Percentiles rank a stretch among this genome's conserved stretches.
phyloP scores from a whole-genome alignment of 768 basidiomycete species.

The Mycena belliarum region DNA sequence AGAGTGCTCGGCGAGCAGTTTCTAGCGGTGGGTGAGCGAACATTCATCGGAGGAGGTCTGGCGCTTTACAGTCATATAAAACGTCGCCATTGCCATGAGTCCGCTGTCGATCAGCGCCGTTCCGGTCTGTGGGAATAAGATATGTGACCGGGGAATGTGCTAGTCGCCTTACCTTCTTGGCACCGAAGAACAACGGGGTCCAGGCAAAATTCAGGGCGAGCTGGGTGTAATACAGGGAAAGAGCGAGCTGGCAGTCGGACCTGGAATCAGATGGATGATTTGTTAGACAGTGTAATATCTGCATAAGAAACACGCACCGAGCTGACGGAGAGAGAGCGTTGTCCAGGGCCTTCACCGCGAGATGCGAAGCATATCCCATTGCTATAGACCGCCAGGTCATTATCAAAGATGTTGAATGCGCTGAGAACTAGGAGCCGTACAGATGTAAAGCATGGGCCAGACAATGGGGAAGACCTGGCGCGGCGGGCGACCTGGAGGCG shows the following conservation, averaged over 20 bases:
- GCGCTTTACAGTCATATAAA: slow-evolving; percentile 61
- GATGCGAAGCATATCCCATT: slow-evolving; percentile 71
- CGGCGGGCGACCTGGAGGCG: slow-evolving; percentile 56
- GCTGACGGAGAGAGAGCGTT: slow-evolving; percentile 36
- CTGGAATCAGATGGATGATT: too few species aligned
- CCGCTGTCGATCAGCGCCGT: slow-evolving; percentile 56
- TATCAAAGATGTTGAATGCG: slow-evolving; percentile 4
- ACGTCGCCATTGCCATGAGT: slow-evolving; percentile 52
- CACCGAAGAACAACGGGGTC: slow-evolving; percentile 66
- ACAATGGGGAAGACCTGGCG: slow-evolving; percentile 58
- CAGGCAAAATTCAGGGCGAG: slow-evolving; percentile 59
- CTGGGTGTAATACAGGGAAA: slow-evolving; percentile 63
- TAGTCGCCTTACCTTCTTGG: slow-evolving; percentile 38
- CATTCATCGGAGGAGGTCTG: background rate
- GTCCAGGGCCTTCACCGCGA: slow-evolving; percentile 58
- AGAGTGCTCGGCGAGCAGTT: slow-evolving; percentile 43
- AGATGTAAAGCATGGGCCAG: slow-evolving; percentile 52
- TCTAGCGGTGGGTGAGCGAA: slow-evolving; percentile 30
- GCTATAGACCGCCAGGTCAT: slow-evolving; percentile 27
- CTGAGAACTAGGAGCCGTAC: slow-evolving; percentile 19
- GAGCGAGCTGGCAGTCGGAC: slow-evolving; percentile 43
- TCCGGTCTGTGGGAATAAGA: slow-evolving; percentile 43
- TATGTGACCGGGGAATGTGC: background rate
- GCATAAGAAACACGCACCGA: slow-evolving; percentile 41
- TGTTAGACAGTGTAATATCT: too few species aligned